Base-by-base conservation (phyloP, 495 filamentous ascomycete genomes). In the Endocarpon pusillum region DNA sequence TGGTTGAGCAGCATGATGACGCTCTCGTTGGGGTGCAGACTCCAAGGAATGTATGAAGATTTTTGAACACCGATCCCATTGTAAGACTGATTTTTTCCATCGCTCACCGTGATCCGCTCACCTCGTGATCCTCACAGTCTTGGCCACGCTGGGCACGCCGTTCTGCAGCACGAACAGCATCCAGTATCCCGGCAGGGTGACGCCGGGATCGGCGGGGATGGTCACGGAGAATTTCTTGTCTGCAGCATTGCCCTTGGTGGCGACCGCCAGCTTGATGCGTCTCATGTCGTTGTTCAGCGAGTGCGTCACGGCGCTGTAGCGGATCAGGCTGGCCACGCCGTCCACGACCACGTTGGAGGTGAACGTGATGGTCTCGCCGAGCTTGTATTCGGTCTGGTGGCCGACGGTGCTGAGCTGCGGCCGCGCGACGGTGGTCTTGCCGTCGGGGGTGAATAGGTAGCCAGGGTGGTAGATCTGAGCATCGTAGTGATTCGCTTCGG, bases 201-300 rank as follows among this genome's bases (percentile, higher is more conserved):
- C 39, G 4, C 62, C 61, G 10, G 55, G 34, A 40, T 67, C 59
- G 16, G 20, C 29, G 3, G 65, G 61, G 15, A 67, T 47, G 0
- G 26, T 40, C 19, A 62, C 38, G 2, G 29, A 47, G 34, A 54
- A 54, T 12, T 35, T 28, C 20, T 44, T 44, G 23, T 25, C 23
- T 8, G 23, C 8, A 16, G 19, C 38, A 17, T 18, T 34, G 3
- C 38, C 45, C 9, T 26, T 42, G 10, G 18, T 32, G 3, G 19
- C 37, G 11, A 41, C 32, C 10, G 44, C 40, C n/a, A 67, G 42
- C 3, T 46, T 35, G 19, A 67, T 53, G 14, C 64, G 48, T 26
- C 64, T 42, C 35, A 67, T 63, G 40, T 65, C 64, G 1, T 59
- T 68, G 31, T 69, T 58, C 16, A 69, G 49, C 2, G 61, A 54